Base-by-base conservation (phyloP, 1,284 basidiomycete species). In the Ceratorhiza oryzae-sativae region DNA sequence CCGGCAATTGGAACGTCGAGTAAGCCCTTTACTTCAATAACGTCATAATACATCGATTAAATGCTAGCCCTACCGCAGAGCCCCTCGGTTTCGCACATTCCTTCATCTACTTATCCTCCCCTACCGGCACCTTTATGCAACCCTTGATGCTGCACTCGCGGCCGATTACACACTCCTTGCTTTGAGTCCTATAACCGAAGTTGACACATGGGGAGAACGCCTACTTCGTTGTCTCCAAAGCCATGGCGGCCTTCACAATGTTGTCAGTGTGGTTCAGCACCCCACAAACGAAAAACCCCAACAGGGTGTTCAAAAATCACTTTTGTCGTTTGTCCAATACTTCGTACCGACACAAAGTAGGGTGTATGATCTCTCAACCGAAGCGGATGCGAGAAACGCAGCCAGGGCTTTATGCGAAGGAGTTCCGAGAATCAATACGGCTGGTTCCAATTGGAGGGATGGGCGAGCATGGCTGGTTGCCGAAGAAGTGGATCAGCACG, bases 281-380 rank as follows among this genome's bases (percentile, higher is more conserved):
- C 81, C 18, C 74, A 67, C 27, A 73, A 32, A 74, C 76, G 13
- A 73, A 79, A 86, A 89, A 32, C 78, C 85, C 0, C 78, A 78
- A 30, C 79, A 78, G 25, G 87, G 87, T 8, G 86, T 94, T 48
- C 82, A 93, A 73, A 95, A 94, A 81, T 96, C 93, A 0, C 84
- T 97, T 0, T 84, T 95, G 8, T 97, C 94, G 1, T 98, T 98
- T 82, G 89, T 96, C 70, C 89, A 90, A 75, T 98, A 99, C 81
- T 99, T 99, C 80, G 92, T 94, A 72, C 97, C 97, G 0, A 85
- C 86, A n/a, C 90, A 95, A 75, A 83, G 84, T 62, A 83, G 85
- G 51, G 82, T 93, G 8, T 88, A 85, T 76, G 88, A 91, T 80
- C 80, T 92, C 58, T 71, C 34, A 18, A 58, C 83, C 87, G 78